Percentiles rank a stretch among this genome's conserved stretches.
Evolutionary conservation across 305 asterid species (phyloP).

Genomic region (Striga hermonthica): DNA sequence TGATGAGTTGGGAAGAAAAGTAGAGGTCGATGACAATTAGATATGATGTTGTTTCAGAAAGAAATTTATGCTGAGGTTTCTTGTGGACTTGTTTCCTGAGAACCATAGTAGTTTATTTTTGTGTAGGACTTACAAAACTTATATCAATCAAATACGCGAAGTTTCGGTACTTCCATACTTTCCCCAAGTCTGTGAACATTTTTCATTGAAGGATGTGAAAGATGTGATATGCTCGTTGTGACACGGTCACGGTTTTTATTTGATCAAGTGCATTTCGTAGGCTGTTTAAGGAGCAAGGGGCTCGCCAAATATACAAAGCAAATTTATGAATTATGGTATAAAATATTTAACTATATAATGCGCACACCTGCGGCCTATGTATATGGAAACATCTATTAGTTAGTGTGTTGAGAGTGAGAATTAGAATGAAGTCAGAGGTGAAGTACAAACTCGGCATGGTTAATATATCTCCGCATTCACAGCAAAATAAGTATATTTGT

Average conservation of each 20-base stretch:
- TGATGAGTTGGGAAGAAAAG: neutral
- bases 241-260: neutral
- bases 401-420: no score
- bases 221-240: neutral
- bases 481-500: no score
- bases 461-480: no score
- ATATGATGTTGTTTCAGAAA: neutral
- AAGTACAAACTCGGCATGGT: no score
- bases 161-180: neutral
- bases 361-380: no score
- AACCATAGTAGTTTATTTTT: neutral
- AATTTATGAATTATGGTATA: no score
- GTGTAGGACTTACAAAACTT: conserved; percentile 1
- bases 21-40: neutral
- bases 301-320: no score
- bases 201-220: neutral
- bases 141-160: neutral
- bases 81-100: neutral
- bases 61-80: neutral
- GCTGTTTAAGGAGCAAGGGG: neutral
- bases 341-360: no score
- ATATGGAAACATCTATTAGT: no score
- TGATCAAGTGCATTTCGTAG: neutral
- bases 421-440: no score
- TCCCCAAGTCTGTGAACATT: neutral